These are phyloP conservation scores for Nitzschia putrida DNA, from an alignment of 108 stramenopile genomes.

Conservation along the genomic window DNA sequence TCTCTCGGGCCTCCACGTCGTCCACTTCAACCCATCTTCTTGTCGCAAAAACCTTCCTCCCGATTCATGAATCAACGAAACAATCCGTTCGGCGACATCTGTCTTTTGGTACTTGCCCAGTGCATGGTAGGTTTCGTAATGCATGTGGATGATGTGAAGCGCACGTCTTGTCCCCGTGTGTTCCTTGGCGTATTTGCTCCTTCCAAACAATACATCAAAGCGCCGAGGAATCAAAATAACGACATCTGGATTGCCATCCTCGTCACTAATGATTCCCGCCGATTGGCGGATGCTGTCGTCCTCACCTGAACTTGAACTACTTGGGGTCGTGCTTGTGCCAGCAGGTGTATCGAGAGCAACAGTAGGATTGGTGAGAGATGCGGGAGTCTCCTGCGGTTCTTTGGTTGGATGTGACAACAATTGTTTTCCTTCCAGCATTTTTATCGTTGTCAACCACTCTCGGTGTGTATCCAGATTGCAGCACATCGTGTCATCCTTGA, in stretches of 20 bases:
- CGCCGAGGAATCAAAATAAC: conserved; percentile 11
- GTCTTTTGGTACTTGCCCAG: conserved; percentile 34
- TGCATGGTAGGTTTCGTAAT: conserved; percentile 21
- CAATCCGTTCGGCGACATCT: conserved; percentile 23
- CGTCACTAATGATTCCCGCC: not conserved
- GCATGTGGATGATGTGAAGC: conserved; percentile 19
- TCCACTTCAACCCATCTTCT: conserved; percentile 33
- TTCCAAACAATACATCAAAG: conserved; percentile 43
- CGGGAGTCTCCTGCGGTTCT: not conserved
- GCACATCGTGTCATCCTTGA: conserved; percentile 6
- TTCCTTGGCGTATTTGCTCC: conserved; percentile 10
- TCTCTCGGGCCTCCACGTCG: conserved; percentile 16
- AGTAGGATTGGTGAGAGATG: not conserved
- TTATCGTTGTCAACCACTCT: conserved; percentile 13
- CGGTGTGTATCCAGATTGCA: conserved; percentile 12
- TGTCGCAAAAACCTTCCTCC: conserved; percentile 29
- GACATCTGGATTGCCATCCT: not conserved
- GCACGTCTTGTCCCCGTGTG: conserved; percentile 30
- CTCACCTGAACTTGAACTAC: not conserved
- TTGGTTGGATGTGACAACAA: not conserved
- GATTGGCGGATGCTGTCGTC: not conserved
- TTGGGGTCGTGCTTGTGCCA: not conserved
- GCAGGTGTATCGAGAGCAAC: not conserved
- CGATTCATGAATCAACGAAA: conserved; percentile 26
- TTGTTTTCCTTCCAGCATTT: not conserved